Conservation (phyloP, 164 flowering plant genomes). For the Platanus orientalis region DNA sequence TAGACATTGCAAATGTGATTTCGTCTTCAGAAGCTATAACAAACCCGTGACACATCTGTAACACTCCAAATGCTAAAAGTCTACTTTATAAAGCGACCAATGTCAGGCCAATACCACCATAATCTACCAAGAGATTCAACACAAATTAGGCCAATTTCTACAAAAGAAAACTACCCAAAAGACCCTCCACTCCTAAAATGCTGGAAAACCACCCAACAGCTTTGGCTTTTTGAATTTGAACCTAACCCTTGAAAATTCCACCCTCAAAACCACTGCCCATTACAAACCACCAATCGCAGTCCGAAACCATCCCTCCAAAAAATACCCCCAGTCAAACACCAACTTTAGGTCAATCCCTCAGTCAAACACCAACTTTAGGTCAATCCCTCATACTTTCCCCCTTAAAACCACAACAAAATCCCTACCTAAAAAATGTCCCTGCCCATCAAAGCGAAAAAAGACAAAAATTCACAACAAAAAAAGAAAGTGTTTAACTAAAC, state of each 20-base stretch:
- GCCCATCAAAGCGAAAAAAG: no score
- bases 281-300: not conserved
- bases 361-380: not conserved
- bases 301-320: not conserved
- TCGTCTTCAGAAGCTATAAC: not conserved
- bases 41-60: not conserved
- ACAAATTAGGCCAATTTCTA: not conserved
- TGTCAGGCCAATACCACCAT: constrained; percentile 1
- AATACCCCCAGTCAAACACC: not conserved
- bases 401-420: not conserved
- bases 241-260: not conserved
- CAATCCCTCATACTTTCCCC: not conserved
- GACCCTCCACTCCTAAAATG: not conserved
- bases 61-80: not conserved
- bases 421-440: no score
- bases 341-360: not conserved
- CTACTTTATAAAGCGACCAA: not conserved
- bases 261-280: not conserved
- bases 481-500: no score
- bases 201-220: not conserved
- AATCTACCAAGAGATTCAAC: not conserved
- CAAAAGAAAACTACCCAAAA: not conserved
- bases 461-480: no score
- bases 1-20: not conserved
- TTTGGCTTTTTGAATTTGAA: not conserved